A percentile compares a stretch with the other conserved stretches of the same genome.
These are phyloP conservation scores for Bimuria novae-zelandiae DNA, from an alignment of 2,329 filamentous ascomycete species.

Conservation along the genomic window DNA sequence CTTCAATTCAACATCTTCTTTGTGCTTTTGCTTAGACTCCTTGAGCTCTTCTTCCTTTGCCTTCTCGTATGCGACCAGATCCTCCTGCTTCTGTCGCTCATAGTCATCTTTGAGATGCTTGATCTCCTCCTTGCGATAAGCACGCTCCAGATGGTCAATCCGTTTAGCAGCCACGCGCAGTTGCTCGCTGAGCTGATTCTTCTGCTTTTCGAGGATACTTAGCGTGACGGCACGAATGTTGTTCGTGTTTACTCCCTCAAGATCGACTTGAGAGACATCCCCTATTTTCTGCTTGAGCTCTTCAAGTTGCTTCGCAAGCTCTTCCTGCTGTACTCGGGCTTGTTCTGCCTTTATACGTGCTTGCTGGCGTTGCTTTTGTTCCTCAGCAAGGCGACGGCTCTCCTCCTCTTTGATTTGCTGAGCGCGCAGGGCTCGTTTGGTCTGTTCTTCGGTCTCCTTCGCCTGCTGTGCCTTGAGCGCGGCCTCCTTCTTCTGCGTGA, in stretches of 20 bases:
- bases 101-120: constrained; percentile 91
- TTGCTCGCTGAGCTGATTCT: constrained; percentile 92
- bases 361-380: constrained; percentile 89
- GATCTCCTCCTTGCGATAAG: constrained; percentile 91
- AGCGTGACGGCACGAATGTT: constrained; percentile 89
- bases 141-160: constrained; percentile 95
- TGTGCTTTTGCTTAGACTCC: constrained; percentile 86
- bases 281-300: constrained; percentile 81
- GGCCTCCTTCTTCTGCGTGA: constrained; percentile 96
- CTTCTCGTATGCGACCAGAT: constrained; percentile 79
- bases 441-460: constrained; percentile 90
- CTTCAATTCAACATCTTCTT: constrained; percentile 90
- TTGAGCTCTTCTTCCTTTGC: constrained; percentile 76
- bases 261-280: neutral
- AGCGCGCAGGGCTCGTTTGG: constrained; percentile 81
- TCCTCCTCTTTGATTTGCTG: constrained; percentile 90
- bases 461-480: constrained; percentile 86
- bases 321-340: constrained; percentile 53
- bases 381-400: constrained; percentile 83
- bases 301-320: constrained; percentile 83
- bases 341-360: constrained; percentile 73
- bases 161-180: constrained; percentile 92
- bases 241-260: neutral
- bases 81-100: constrained; percentile 76
- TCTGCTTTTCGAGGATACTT: constrained; percentile 94